Conservation (phyloP, 768 basidiomycete genomes). For the Fibroporia radiculosa region DNA sequence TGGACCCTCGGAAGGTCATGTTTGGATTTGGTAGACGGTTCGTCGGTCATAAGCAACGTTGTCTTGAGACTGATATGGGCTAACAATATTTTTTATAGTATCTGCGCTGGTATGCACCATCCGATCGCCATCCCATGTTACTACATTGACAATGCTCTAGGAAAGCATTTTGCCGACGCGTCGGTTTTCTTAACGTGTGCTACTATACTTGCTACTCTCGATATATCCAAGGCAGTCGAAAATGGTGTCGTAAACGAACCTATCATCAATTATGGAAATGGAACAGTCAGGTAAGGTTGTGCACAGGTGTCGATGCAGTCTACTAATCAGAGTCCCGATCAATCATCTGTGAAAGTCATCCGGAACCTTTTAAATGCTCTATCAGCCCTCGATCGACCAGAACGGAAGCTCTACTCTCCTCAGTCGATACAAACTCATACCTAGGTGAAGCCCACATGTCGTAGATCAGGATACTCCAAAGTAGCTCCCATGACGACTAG, state of each 20-base stretch:
- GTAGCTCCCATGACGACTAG: too few species aligned
- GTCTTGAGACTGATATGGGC: slow-evolving; percentile 1
- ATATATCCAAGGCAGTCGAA: slow-evolving; percentile 12
- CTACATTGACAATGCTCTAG: slow-evolving; percentile 21
- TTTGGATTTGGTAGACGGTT: slow-evolving; percentile 43
- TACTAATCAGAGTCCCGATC: neutral
- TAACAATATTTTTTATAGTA: neutral
- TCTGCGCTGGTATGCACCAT: slow-evolving; percentile 14
- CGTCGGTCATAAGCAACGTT: neutral
- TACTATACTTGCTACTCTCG: slow-evolving; percentile 17
- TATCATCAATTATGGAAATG: slow-evolving; percentile 8
- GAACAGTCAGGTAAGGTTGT: slow-evolving; percentile 15
- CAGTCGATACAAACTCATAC: too few species aligned
- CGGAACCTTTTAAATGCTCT: slow-evolving; percentile 18
- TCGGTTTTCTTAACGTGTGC: slow-evolving; percentile 20
- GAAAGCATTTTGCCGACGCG: slow-evolving; percentile 19
- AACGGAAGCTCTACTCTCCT: slow-evolving; percentile 17
- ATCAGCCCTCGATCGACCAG: slow-evolving; percentile 22
- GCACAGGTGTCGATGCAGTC: neutral
- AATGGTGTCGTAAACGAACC: slow-evolving; percentile 14
- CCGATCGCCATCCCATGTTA: too few species aligned
- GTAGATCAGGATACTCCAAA: too few species aligned
- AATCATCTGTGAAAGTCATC: slow-evolving; percentile 16
- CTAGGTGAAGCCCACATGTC: too few species aligned
- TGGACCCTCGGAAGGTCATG: slow-evolving; percentile 34